phyloP scores from a whole-genome alignment of 2,329 filamentous ascomycete genomes.

The Trichoderma koningii region DNA sequence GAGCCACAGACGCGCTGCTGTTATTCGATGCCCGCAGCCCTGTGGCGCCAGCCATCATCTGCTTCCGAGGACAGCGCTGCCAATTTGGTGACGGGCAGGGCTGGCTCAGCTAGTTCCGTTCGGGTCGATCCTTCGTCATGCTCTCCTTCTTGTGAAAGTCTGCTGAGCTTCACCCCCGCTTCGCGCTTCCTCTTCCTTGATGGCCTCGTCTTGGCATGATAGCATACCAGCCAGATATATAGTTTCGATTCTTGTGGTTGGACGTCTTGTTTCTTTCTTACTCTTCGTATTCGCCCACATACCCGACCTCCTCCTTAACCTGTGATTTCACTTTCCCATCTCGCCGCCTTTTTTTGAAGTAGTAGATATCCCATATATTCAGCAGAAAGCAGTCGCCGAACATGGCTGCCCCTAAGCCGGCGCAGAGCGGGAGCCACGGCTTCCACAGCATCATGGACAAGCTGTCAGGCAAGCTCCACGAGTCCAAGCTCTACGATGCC shows the following conservation, averaged over 20 bases:
- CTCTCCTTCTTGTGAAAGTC: constrained; percentile 14
- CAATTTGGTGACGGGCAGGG: neutral
- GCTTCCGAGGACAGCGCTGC: neutral
- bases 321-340: neutral
- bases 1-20: neutral
- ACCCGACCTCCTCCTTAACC: neutral
- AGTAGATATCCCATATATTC: neutral
- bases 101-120: constrained; percentile 18
- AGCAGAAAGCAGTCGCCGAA: neutral
- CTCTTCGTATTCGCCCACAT: neutral
- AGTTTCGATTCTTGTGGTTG: neutral
- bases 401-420: constrained; percentile 12
- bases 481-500: constrained; percentile 57
- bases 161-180: constrained; percentile 13
- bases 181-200: constrained; percentile 21
- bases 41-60: constrained; percentile 24
- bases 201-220: constrained; percentile 35
- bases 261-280: neutral
- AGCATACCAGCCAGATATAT: neutral
- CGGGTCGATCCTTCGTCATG: constrained; percentile 26
- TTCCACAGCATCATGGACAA: constrained; percentile 47
- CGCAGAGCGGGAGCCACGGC: constrained; percentile 31
- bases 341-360: neutral
- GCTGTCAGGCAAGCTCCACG: constrained; percentile 58
- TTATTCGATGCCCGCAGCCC: constrained; percentile 1